Base-by-base conservation (phyloP, 176 grass and related monocot species). In the Melocanna baccifera region DNA sequence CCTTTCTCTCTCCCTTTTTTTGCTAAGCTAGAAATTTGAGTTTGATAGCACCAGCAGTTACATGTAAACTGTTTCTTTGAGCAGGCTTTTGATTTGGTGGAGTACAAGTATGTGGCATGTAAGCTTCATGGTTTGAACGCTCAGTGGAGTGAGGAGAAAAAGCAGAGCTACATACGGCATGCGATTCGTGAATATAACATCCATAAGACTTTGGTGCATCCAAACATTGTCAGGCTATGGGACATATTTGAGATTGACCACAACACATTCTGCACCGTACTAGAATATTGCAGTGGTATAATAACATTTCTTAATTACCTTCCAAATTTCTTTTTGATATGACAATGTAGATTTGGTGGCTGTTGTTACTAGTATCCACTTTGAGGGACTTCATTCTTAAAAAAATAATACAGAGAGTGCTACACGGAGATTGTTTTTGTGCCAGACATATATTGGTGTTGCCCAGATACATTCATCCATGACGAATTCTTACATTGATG, bases 171-270 rank as follows among this genome's bases (percentile, higher is more conserved):
- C 69, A 96, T 96, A 89, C 93, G 97, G 0, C 97, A 99, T 86
- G 97, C 93, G 37, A 92, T 99, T 86, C 89, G 91, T 85, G 97
- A 99, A 96, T 96, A 99, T 85, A 96, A 96, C 85, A 99, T 99
- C 84, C 97, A 99, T 76, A 99, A 99, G 82, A 96, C 91, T 76
- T 87, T 98, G 93, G 93, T 98, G 83, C 97, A 99, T 82, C 92
- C 86, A 78, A 92, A 96, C 76, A 99, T 99, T 46, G 97, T 99
- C 75, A 87, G 97, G 86, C 86, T 99, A 71, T 99, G 93, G 97
- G 93, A 99, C 75, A 96, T 94, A 85, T 99, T 96, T 79, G 97
- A 99, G 90, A 94, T 99, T 88, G 93, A 99, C 72, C 93, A 96
- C 51, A 94, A 96, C 69, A 99, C 93, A 88, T 99, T 99, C 89